A percentile compares a stretch with the other conserved stretches of the same genome.
Evolutionary conservation across 257 asterid genomes (phyloP).

Genomic region (Striga asiatica): DNA sequence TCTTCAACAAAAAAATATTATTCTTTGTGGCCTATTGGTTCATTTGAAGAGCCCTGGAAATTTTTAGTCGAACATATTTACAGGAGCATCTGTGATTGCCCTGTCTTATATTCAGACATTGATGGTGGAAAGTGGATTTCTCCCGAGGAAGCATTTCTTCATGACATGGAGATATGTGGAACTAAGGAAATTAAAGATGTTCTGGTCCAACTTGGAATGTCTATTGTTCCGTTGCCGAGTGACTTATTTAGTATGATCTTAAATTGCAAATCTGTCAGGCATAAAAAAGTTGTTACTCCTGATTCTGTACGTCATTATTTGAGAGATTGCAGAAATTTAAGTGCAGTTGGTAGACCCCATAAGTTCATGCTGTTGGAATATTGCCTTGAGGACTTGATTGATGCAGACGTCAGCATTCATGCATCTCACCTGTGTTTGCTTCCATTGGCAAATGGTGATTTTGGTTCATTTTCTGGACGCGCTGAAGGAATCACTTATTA

Average conservation of each 20-base stretch:
- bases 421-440: conserved; percentile 55
- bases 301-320: conserved; percentile 71
- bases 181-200: conserved; percentile 53
- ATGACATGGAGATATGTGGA: conserved; percentile 42
- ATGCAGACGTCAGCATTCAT: conserved; percentile 60
- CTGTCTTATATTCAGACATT: conserved; percentile 57
- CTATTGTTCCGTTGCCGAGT: conserved; percentile 69
- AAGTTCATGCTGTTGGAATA: conserved; percentile 73
- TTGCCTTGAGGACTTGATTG: conserved; percentile 89
- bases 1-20: conserved; percentile 59
- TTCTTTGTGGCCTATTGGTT: conserved; percentile 86
- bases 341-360: conserved; percentile 36
- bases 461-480: conserved; percentile 54
- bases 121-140: conserved; percentile 85
- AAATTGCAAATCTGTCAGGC: conserved; percentile 33
- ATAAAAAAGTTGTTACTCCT: conserved; percentile 69
- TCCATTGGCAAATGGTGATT: conserved; percentile 86
- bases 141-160: conserved; percentile 67
- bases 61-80: conserved; percentile 63
- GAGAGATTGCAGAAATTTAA: conserved; percentile 33
- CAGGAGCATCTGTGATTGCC: conserved; percentile 42
- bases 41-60: conserved; percentile 91
- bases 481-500: conserved; percentile 49
- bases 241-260: conserved; percentile 57
- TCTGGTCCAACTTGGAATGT: conserved; percentile 83